Conservation (phyloP, 495 filamentous ascomycete species). For the Melanomma pulvis-pyrius region DNA sequence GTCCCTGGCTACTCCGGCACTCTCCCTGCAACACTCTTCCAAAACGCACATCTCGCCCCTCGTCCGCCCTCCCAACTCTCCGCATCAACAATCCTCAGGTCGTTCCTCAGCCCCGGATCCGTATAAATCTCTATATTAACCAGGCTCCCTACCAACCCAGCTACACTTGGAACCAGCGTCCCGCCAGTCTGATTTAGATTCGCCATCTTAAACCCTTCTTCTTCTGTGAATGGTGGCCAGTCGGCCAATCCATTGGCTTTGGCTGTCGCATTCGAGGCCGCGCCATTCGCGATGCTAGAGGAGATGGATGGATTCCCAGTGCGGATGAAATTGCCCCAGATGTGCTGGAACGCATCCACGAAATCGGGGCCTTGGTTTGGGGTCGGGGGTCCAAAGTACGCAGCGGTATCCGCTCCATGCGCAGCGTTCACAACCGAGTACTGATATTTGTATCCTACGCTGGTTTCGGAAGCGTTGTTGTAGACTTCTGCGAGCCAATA, state of each 20-base stretch:
- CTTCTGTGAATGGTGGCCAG: conserved; percentile 15
- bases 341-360: conserved; percentile 42
- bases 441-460: conserved; percentile 57
- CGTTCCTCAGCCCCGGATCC: conserved; percentile 53
- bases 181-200: conserved; percentile 63
- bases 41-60: conserved; percentile 62
- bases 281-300: conserved; percentile 28
- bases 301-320: conserved; percentile 54
- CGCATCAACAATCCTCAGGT: conserved; percentile 54
- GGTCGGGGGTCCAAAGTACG: conserved; percentile 52
- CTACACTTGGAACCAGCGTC: conserved; percentile 22
- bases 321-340: conserved; percentile 59
- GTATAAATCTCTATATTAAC: conserved; percentile 35
- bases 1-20: conserved; percentile 41
- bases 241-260: not conserved
- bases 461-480: conserved; percentile 47
- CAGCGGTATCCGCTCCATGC: conserved; percentile 57
- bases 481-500: conserved; percentile 56
- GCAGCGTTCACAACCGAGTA: conserved; percentile 60
- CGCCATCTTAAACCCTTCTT: conserved; percentile 28
- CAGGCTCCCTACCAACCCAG: not conserved
- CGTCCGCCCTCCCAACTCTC: conserved; percentile 61
- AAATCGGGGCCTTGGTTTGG: conserved; percentile 43
- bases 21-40: conserved; percentile 52
- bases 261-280: not conserved